phyloP scores from a whole-genome alignment of 352 stramenopile species.

The Peronospora farinosa region DNA sequence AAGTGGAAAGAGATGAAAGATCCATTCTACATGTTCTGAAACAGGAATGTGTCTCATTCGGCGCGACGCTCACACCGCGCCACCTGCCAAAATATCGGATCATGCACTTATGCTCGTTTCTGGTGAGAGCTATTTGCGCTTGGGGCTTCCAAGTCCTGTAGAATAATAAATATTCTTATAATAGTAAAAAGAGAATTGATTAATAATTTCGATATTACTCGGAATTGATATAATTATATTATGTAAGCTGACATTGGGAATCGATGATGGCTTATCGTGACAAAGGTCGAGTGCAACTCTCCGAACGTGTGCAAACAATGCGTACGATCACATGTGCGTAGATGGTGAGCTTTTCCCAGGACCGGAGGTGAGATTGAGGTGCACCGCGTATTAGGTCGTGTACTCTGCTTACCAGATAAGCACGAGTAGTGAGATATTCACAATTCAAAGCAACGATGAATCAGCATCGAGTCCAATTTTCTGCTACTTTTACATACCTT shows the following conservation, averaged over 20 bases:
- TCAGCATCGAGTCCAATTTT: no score
- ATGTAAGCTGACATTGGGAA: conserved; percentile 39
- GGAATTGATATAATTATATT: no score
- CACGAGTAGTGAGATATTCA: no score
- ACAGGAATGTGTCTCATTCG: conserved; percentile 49
- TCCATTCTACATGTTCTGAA: conserved; percentile 56
- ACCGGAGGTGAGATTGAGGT: no score
- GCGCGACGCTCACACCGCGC: conserved; percentile 39
- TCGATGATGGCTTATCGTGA: conserved; percentile 52
- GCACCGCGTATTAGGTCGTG: no score
- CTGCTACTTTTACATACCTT: no score
- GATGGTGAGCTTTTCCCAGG: conserved; percentile 58
- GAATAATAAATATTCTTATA: no score
- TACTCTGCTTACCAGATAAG: no score
- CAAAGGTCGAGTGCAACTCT: conserved; percentile 36
- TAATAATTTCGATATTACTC: no score
- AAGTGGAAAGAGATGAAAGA: conserved; percentile 41
- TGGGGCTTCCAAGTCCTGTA: no score
- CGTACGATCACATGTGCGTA: conserved; percentile 45
- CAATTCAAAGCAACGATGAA: no score
- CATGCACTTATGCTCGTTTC: conserved; percentile 55
- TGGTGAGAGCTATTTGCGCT: conserved; percentile 30
- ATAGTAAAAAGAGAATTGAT: no score
- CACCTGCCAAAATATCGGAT: conserved; percentile 41
- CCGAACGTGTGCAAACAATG: conserved; percentile 28